A percentile compares a stretch with the other conserved stretches of the same genome.
Evolutionary conservation across 164 flowering plant species (phyloP).

Genomic region (Dillenia turbinata): DNA sequence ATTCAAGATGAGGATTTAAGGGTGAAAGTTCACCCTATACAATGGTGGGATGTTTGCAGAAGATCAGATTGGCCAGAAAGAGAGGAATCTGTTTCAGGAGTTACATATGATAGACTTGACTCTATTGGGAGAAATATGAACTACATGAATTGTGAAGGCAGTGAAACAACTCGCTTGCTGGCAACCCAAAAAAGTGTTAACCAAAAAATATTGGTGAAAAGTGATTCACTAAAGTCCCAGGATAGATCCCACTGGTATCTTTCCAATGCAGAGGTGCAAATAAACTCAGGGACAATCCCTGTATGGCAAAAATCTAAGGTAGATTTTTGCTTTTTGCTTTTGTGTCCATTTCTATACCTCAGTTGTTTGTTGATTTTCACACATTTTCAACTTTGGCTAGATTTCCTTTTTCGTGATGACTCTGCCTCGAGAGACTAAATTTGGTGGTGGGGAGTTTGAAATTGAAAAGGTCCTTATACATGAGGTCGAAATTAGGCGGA

Average conservation of each 20-base stretch:
- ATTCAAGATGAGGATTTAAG: constrained; percentile 42
- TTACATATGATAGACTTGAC: constrained; percentile 48
- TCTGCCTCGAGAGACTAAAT: constrained; percentile 25
- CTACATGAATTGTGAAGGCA: constrained; percentile 11
- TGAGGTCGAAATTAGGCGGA: constrained; percentile 55
- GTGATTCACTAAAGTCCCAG: constrained; percentile 16
- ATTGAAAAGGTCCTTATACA: constrained; percentile 51
- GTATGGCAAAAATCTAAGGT: constrained; percentile 73
- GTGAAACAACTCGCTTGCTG: constrained; percentile 9
- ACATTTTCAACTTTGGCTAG: constrained; percentile 27
- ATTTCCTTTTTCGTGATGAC: constrained; percentile 50
- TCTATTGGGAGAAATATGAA: constrained; percentile 12
- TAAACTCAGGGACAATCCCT: constrained; percentile 43
- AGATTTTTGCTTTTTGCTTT: not conserved
- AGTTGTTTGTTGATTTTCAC: not conserved
- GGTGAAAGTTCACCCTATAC: constrained; percentile 56
- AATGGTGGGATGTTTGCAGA: constrained; percentile 73
- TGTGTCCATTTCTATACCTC: not conserved
- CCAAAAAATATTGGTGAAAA: too few relatives aligned
- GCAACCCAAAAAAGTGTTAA: constrained; percentile 14
- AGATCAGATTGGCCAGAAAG: constrained; percentile 49
- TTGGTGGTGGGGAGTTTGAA: constrained; percentile 54
- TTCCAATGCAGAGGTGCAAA: constrained; percentile 70
- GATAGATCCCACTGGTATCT: constrained; percentile 54
- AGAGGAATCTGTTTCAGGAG: constrained; percentile 57